phyloP scores from a whole-genome alignment of 495 filamentous ascomycete species.

The Xylaria sp. region DNA sequence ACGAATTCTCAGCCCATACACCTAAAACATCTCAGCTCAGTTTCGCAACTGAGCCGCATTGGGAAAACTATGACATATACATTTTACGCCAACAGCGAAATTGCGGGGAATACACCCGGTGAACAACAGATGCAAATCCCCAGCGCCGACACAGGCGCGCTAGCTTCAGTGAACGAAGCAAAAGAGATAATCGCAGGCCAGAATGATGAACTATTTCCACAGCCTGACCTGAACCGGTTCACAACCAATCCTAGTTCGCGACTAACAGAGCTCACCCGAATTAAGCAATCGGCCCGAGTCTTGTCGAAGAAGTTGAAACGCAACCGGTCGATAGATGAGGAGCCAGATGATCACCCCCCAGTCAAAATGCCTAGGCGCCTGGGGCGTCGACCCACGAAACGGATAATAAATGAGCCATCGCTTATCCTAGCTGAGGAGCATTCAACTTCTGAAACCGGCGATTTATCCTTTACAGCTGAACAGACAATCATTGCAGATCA shows the following conservation, averaged over 20 bases:
- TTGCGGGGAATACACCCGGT: not conserved
- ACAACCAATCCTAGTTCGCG: slow-evolving; percentile 15
- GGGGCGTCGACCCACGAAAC: slow-evolving; percentile 17
- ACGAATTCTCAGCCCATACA: slow-evolving; percentile 50
- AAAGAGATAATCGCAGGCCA: not conserved
- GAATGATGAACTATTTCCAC: slow-evolving; percentile 28
- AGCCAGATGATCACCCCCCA: slow-evolving; percentile 17
- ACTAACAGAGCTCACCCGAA: slow-evolving; percentile 17
- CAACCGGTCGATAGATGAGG: slow-evolving; percentile 6
- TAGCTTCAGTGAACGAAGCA: not conserved
- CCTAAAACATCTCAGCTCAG: slow-evolving; percentile 51
- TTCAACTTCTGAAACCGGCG: not conserved
- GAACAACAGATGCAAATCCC: not conserved
- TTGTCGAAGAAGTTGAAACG: slow-evolving; percentile 18
- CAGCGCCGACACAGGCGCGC: not conserved
- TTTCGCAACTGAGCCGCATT: slow-evolving; percentile 47
- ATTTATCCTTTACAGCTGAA: not conserved
- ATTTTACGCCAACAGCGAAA: slow-evolving; percentile 43
- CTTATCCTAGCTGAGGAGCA: not conserved
- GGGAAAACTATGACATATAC: slow-evolving; percentile 56
- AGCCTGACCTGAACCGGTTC: slow-evolving; percentile 27
- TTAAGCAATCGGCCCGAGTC: not conserved
- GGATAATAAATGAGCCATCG: not conserved
- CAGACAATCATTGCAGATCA: not conserved
- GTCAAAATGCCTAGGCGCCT: slow-evolving; percentile 16